Evolutionary conservation across 768 basidiomycete genomes (phyloP).

Genomic region (Lyophyllum shimeji): DNA sequence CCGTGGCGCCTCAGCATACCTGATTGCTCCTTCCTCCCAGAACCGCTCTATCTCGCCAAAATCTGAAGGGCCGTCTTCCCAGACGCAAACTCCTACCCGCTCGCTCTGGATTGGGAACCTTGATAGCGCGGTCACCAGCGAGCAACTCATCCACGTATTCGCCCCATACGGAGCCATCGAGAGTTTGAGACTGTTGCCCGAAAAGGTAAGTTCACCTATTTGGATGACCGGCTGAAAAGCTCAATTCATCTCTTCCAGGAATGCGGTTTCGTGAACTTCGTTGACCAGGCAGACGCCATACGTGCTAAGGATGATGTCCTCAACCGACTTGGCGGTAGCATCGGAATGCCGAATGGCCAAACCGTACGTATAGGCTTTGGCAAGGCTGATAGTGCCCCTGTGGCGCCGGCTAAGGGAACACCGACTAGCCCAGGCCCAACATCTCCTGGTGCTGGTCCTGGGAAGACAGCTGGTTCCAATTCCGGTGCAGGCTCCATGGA

Average conservation of each 20-base stretch:
- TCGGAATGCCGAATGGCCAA: slow-evolving; percentile 92
- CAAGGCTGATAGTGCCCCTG: slow-evolving; percentile 94
- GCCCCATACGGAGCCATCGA: slow-evolving; percentile 97
- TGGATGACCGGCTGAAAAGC: slow-evolving; percentile 6
- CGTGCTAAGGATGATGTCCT: slow-evolving; percentile 97
- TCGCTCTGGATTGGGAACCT: slow-evolving; percentile 99
- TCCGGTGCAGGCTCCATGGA: slow-evolving; percentile 71
- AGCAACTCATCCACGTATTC: slow-evolving; percentile 94
- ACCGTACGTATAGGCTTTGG: slow-evolving; percentile 98
- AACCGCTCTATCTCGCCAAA: slow-evolving; percentile 85
- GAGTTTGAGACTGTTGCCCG: slow-evolving; percentile 89
- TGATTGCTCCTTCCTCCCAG: slow-evolving; percentile 65
- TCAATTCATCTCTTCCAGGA: slow-evolving; percentile 51
- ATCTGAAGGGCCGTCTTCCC: slow-evolving; percentile 65
- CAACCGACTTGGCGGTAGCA: slow-evolving; percentile 91
- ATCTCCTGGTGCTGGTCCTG: slow-evolving; percentile 50
- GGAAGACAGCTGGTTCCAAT: slow-evolving; percentile 47
- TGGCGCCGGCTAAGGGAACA: slow-evolving; percentile 80
- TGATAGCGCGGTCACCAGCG: slow-evolving; percentile 91
- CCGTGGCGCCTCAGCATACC: slow-evolving; percentile 61
- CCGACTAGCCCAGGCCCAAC: slow-evolving; percentile 64
- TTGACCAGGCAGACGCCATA: slow-evolving; percentile 93
- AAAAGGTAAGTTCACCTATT: slow-evolving; percentile 67
- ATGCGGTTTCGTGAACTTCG: slow-evolving; percentile 99
- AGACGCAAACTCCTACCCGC: slow-evolving; percentile 91